Conservation (phyloP, 306 rosid species). For the Cicer pinnatifidum region DNA sequence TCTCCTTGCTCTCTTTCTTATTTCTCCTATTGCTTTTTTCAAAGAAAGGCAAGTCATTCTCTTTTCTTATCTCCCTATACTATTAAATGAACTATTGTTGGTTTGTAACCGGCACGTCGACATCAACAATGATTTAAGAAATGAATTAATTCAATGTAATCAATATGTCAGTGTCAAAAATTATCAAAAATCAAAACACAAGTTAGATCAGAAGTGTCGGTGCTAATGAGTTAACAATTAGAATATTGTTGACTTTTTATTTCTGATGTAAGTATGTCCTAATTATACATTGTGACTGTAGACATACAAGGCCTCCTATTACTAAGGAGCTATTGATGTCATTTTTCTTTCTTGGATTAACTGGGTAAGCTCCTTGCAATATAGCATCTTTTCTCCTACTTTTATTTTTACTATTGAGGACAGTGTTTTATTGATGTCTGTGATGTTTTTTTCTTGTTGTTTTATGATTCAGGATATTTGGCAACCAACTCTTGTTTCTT, state of each 20-base stretch:
- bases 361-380: constrained; percentile 66
- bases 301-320: constrained; percentile 76
- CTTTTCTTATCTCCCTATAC: not conserved
- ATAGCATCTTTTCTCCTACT: constrained; percentile 23
- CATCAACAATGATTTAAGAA: too few relatives aligned
- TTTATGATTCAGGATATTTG: constrained; percentile 70
- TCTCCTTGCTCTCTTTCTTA: constrained; percentile 67
- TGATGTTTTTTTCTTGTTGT: constrained; percentile 36
- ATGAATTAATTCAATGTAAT: too few relatives aligned
- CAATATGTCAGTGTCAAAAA: too few relatives aligned
- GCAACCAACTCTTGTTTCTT: constrained; percentile 94
- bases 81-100: not conserved
- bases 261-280: constrained; percentile 14
- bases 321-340: constrained; percentile 61
- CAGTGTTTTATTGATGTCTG: constrained; percentile 38
- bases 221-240: too few relatives aligned
- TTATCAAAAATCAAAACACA: too few relatives aligned
- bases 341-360: constrained; percentile 83
- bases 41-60: constrained; percentile 62
- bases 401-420: not conserved
- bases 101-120: too few relatives aligned
- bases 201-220: too few relatives aligned
- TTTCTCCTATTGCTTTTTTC: constrained; percentile 71
- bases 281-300: constrained; percentile 47
- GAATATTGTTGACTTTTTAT: constrained; percentile 21